Evolutionary conservation across 2,329 filamentous ascomycete genomes (phyloP), one percentile per base, ranked within the genome.

Genomic region (Botrytis medusae): DNA sequence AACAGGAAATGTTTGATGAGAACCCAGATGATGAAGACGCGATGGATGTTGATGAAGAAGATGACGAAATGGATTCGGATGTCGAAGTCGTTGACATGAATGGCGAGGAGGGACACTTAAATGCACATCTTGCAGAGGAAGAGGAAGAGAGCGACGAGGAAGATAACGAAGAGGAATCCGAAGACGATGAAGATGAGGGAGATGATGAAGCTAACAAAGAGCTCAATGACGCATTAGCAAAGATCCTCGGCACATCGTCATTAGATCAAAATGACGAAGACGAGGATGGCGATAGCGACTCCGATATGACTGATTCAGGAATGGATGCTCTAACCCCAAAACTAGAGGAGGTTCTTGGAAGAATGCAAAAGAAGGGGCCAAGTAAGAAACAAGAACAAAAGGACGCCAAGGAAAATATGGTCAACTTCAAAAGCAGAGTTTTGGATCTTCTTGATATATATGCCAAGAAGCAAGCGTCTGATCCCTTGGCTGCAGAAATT

Each of bases 351-450:
- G 93, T 98, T 75, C 97, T 98, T 86, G 90, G 91, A 77, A 91
- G 95, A 77, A 72, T 72, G 71, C 90, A 91, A 67, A 89, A 88
- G 76, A 91, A 93, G 81, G 85, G 85, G 25, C 77, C 77, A 2
- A 91, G 87, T 81, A 91, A 92, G 80, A 96, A 95, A 84, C 93
- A 95, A 82, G 91, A 96, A 80, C 92, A 92, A 79, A 93, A 93
- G 80, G 92, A 95, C 74, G 95, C 95, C 72, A 96, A 93, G 80
- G 92, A 95, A 77, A 94, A 90, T 32, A 93, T 98, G 80, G 85
- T 97, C 79, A 95, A 95, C 83, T 97, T 99, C 87, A 99, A 99
- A 85, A 93, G 93, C 82, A 92, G 95, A 60, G 92, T 98, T 9
- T 88, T 98, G 7, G 96, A 98, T 80, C 87, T 98, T 1, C 86